phyloP scores from a whole-genome alignment of 129 eudicot species.

The Lactuca saligna region DNA sequence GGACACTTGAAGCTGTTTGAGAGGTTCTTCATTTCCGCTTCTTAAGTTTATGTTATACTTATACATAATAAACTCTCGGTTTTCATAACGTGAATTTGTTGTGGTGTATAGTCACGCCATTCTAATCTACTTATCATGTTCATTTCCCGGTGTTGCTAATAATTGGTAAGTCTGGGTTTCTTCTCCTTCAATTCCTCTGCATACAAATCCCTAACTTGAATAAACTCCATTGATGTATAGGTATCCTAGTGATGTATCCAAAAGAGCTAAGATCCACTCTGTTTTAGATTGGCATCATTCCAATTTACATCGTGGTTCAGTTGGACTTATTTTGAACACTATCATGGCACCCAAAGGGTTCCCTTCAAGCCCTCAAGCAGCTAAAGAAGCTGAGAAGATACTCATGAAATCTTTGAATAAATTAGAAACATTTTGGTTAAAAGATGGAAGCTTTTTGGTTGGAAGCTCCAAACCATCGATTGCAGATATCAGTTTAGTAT shows the following conservation, averaged over 20 bases:
- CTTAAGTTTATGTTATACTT: neutral
- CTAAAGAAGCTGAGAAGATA: constrained; percentile 55
- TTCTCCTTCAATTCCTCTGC: neutral
- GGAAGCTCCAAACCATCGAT: constrained; percentile 73
- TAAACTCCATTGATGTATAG: constrained; percentile 33
- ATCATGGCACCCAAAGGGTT: constrained; percentile 44
- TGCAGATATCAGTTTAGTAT: constrained; percentile 80
- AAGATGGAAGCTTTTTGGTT: constrained; percentile 57
- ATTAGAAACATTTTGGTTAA: constrained; percentile 41
- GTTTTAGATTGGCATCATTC: constrained; percentile 89
- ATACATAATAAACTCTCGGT: too few species aligned
- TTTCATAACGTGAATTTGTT: neutral
- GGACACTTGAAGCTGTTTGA: constrained; percentile 63
- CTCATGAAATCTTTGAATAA: constrained; percentile 44
- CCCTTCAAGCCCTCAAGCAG: constrained; percentile 44
- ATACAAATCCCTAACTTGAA: neutral
- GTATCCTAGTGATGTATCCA: constrained; percentile 73
- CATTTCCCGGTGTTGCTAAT: too few species aligned
- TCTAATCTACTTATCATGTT: too few species aligned
- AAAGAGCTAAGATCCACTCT: constrained; percentile 68
- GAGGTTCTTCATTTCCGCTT: constrained; percentile 35
- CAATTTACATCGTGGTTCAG: constrained; percentile 73
- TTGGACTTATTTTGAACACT: constrained; percentile 37
- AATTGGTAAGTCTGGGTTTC: constrained; percentile 5
- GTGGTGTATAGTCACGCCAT: constrained; percentile 48